Evolutionary conservation across 2,329 filamentous ascomycete genomes (phyloP).

Genomic region (Berkeleyomyces rouxiae): DNA sequence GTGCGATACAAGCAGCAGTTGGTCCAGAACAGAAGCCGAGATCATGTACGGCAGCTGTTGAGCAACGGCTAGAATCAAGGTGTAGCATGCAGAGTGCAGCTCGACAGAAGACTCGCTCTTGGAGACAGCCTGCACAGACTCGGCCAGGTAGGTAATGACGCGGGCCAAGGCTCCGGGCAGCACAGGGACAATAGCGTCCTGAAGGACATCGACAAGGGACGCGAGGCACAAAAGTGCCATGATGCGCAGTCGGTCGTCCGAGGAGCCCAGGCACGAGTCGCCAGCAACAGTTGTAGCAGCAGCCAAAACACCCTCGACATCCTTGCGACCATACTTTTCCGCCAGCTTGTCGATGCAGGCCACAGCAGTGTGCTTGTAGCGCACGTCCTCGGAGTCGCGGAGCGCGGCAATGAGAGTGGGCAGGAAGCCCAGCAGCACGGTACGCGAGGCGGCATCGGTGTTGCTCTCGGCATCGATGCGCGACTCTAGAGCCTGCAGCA

Average conservation of each 20-base stretch:
- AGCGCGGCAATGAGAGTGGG: slow-evolving; percentile 65
- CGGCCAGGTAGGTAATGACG: slow-evolving; percentile 52
- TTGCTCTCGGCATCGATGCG: slow-evolving; percentile 60
- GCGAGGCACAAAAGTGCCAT: slow-evolving; percentile 81
- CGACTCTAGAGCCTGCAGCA: slow-evolving; percentile 62
- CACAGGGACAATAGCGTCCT: slow-evolving; percentile 70
- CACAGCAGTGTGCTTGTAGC: slow-evolving; percentile 71
- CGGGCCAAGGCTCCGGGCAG: slow-evolving; percentile 60
- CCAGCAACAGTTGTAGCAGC: slow-evolving; percentile 66
- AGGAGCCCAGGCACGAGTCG: slow-evolving; percentile 56
- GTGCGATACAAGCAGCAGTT: slow-evolving; percentile 55
- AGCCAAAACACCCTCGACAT: slow-evolving; percentile 56
- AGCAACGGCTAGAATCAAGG: slow-evolving; percentile 62
- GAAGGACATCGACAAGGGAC: slow-evolving; percentile 74
- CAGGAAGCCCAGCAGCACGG: slow-evolving; percentile 60
- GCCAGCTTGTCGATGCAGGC: slow-evolving; percentile 83
- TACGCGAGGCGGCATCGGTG: slow-evolving; percentile 49
- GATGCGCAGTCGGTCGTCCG: slow-evolving; percentile 55
- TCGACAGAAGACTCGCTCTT: slow-evolving; percentile 37
- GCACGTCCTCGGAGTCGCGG: slow-evolving; percentile 50
- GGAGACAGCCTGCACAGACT: slow-evolving; percentile 33
- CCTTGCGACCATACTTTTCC: slow-evolving; percentile 90
- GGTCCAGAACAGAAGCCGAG: slow-evolving; percentile 55
- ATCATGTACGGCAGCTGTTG: slow-evolving; percentile 84
- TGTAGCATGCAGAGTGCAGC: slow-evolving; percentile 68